Base-by-base conservation (phyloP, 1,139 yeast species). In the Zygosaccharomyces sapae region DNA sequence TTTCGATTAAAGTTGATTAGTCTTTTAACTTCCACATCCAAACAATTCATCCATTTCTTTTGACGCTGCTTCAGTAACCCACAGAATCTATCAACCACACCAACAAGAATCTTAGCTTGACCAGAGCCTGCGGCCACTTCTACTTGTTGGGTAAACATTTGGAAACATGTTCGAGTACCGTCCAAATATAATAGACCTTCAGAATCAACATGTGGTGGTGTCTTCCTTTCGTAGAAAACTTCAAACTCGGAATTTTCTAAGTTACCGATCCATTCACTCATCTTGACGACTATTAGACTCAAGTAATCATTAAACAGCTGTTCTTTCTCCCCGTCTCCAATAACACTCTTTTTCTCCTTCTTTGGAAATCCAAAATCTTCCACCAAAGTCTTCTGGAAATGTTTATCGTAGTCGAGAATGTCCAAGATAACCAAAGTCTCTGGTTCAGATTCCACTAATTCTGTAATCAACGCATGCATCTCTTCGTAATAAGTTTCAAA, bases 121-220 rank as follows among this genome's bases (percentile, higher is more conserved):
- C 89, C 88, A 2, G 95, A 82, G 34, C 85, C 92, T 0, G 92
- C 88, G 0, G 96, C 95, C 8, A 86, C 94, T 56, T 86, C 95
- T n/a, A 89, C 84, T 64, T 89, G 96, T 62, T 88, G 96, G 31
- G 85, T 83, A 51, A 89, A 79, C 82, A 89, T 86, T 44, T 86
- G 80, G 63, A 87, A 81, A 43, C 88, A 87, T 47, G 80, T 84
- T 20, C 83, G 86, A 10, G 87, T 83, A 12, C 84, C 81, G 54
- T 81, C 82, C 48, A 87, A 70, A 30, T 83, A 86, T 35, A 80
- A 69, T 41, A 72, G 67, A n/a, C 81, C 75, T 36, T 83, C 79
- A 19, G 82, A 78, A 55, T 85, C 88, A 10, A 74, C 68, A 49
- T 83, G 92, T 1, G 96, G 96, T 4, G 94, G 87, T 1, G 74